Percentiles rank a stretch among this genome's conserved stretches.
These are phyloP conservation scores for Ogataea philodendri DNA, from an alignment of 805 yeast species.

Conservation along the genomic window DNA sequence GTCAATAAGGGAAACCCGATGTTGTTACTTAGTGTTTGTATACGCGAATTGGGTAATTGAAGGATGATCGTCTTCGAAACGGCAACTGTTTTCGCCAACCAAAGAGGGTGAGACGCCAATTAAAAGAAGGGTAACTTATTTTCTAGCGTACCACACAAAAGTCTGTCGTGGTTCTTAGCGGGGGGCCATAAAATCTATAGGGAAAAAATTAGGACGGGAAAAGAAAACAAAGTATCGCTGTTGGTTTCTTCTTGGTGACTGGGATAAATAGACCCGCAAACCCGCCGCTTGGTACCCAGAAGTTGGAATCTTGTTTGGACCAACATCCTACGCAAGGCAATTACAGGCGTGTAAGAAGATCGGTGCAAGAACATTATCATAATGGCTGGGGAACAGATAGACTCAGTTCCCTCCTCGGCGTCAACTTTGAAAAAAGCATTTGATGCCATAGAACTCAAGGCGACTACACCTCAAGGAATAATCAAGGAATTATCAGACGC, in stretches of 20 bases:
- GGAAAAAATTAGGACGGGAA: constrained; percentile 8
- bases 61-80: constrained; percentile 1
- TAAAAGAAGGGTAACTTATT: constrained; percentile 5
- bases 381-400: constrained; percentile 7
- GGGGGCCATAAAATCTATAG: constrained; percentile 9
- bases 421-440: constrained; percentile 13
- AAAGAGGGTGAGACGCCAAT: too few species aligned
- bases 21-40: too few species aligned
- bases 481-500: constrained; percentile 22
- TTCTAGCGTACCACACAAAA: constrained; percentile 5
- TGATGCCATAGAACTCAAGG: constrained; percentile 19
- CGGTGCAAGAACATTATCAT: constrained; percentile 2
- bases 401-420: constrained; percentile 5
- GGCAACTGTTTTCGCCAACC: constrained; percentile 1
- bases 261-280: constrained; percentile 7
- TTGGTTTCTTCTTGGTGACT: constrained; percentile 11
- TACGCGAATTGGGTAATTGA: constrained; percentile 1
- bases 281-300: constrained; percentile 4
- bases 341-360: not conserved
- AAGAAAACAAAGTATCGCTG: constrained; percentile 11
- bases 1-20: too few species aligned
- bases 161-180: constrained; percentile 10
- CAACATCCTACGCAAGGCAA: not conserved
- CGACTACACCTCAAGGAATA: constrained; percentile 16
- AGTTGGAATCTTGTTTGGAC: constrained; percentile 1